Base-by-base conservation (phyloP, 2,329 filamentous ascomycete genomes). In the Rhytidhysteron rufulum region DNA sequence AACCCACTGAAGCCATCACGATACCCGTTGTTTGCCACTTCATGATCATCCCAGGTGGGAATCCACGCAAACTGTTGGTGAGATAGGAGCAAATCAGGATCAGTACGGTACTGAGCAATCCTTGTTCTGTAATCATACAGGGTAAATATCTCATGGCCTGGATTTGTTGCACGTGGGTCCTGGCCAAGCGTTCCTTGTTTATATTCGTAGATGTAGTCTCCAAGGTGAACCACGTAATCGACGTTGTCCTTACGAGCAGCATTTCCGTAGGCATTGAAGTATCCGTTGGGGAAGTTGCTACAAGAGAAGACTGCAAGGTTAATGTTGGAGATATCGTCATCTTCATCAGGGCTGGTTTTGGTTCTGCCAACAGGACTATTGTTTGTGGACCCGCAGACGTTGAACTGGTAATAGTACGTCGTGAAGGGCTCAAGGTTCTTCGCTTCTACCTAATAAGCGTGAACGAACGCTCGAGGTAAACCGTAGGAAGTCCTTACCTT, bases 271-370 rank as follows among this genome's bases (percentile, higher is more conserved):
- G 66, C 69, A 34, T 73, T 74, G 54, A 74, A 74, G 50, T 68
- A 74, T 2, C 71, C 71, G 45, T 68, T 69, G 0, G 69, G 78
- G 49, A 74, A 85, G 60, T 85, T 88, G 50, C 72, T 75, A 68
- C 85, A 88, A 2, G 82, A 86, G 58, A 83, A 88, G 1, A 89
- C 74, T 2, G 83, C 83, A 40, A 88, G 69, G 29, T 71, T 77
- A 40, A 88, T 67, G 15, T 74, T 65, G 1, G 73, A 69, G 5
- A 82, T 73, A 18, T 77, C 68, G 39, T 83, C 77, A 13, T 77
- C 67, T 11, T 71, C 67, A 2, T 64, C 60, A 3, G 85, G 83
- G 4, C 80, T 77, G 0, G 85, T 87, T 68, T 87, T 88, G 18
- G 84, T 88, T 9, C 80, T 71, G 11, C 84, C 84, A 18, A 86